Conservation (phyloP, 257 asterid species). For the Lycium barbarum region DNA sequence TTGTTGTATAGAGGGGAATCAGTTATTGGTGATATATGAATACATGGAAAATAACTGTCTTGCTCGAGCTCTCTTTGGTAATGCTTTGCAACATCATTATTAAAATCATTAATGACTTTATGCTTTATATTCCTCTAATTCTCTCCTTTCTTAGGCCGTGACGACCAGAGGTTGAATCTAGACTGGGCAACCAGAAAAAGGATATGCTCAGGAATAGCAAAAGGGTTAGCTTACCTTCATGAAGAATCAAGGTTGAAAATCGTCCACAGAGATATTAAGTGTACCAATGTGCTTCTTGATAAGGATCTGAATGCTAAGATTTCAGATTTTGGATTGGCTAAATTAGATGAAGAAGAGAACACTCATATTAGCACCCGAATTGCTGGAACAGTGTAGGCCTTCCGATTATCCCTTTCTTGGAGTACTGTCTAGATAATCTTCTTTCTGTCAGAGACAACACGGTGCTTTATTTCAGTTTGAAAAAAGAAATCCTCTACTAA, state of each 20-base stretch:
- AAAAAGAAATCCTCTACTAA: background rate
- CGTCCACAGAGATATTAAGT: conserved; percentile 55
- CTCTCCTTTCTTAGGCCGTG: conserved; percentile 36
- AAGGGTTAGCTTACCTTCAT: conserved; percentile 54
- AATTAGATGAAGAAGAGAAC: conserved; percentile 56
- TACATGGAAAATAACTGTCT: conserved; percentile 57
- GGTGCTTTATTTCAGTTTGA: background rate
- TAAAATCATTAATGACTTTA: background rate
- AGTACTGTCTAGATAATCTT: conserved; percentile 17
- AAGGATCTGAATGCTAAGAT: conserved; percentile 54
- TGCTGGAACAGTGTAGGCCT: conserved; percentile 55
- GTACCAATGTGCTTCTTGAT: conserved; percentile 53
- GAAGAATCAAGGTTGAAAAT: conserved; percentile 58
- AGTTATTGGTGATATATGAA: conserved; percentile 49
- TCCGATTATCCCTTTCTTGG: background rate
- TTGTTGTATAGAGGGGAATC: conserved; percentile 58
- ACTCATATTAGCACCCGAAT: conserved; percentile 60
- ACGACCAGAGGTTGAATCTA: conserved; percentile 43
- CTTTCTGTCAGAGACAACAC: too few species aligned
- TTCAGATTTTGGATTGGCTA: conserved; percentile 60
- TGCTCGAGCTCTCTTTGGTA: conserved; percentile 56
- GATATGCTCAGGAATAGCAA: conserved; percentile 53
- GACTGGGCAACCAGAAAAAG: conserved; percentile 51
- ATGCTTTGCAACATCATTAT: conserved; percentile 7
- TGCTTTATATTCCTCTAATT: background rate